Evolutionary conservation across 2,329 filamentous ascomycete genomes (phyloP), one percentile per base, ranked within the genome.

Genomic region (Pyricularia grisea): DNA sequence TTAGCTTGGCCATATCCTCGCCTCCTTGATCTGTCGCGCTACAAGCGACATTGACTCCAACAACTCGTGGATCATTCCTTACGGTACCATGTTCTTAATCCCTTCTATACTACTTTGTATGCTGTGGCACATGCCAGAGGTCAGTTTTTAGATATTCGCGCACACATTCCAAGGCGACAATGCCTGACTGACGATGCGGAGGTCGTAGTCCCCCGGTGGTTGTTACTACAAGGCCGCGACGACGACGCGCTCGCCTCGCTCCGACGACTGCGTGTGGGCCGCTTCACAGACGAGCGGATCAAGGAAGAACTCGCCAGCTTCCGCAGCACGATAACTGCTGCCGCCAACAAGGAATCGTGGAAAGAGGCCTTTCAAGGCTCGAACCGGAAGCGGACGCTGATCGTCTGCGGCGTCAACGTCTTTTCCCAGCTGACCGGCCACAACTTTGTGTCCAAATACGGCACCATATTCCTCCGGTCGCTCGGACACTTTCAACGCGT

Each of bases 361-460:
- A 81, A 83, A 77, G 74, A 78, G 55, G 75, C 84, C 3, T 69
- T 76, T 6, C 78, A 80, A 50, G 79, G 80, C 60, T 76, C 82
- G 7, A 72, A 70, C 14, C 71, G 77, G 4, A 68, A 33, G 20
- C 66, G 66, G 50, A 36, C 50, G 72, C 25, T 69, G 9, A 73
- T 76, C 28, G 73, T 72, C 4, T 67, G 74, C 17, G 73, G 71
- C 3, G 72, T 73, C 31, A 77, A 77, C 72, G 73, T 78, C 68
- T 77, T 77, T 68, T 73, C 74, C 12, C 77, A 78, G 33, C 70
- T 71, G 7, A 77, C 75, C 0, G 76, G 76, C 3, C 73, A 77
- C 66, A 70, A 71, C 5, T 78, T 78, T 68, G 69, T 73, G 7
- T 74, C 71, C 12, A 72, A 73, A 55, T 78, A 78, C 67, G 76